These are phyloP conservation scores for Colletotrichum cereale DNA, from an alignment of 2,329 filamentous ascomycete species.

Conservation along the genomic window DNA sequence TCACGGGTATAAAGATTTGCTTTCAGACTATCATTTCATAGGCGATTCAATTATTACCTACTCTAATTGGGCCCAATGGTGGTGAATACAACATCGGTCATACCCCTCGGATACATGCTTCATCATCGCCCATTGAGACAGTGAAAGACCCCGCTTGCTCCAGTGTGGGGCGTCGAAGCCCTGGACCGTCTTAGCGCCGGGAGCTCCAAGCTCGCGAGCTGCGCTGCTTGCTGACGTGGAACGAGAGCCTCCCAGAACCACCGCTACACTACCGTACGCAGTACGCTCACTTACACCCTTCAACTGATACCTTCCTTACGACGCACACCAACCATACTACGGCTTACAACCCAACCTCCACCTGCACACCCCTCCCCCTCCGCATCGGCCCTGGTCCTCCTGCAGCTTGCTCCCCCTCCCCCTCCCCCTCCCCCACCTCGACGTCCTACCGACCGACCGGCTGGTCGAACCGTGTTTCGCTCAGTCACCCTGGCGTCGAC, in stretches of 20 bases:
- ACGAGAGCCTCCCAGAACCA: not conserved
- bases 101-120: not conserved
- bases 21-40: not conserved
- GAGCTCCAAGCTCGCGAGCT: constrained; percentile 16
- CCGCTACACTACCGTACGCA: not conserved
- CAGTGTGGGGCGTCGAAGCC: constrained; percentile 20
- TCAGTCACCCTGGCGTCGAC: constrained; percentile 54
- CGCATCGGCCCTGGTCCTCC: constrained; percentile 33
- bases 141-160: constrained; percentile 22
- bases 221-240: not conserved
- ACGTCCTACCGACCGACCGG: constrained; percentile 25
- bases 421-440: constrained; percentile 37
- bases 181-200: constrained; percentile 23
- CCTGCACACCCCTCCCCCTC: constrained; percentile 17
- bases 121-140: not conserved
- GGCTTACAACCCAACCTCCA: not conserved
- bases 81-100: no score
- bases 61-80: not conserved
- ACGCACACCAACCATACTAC: not conserved
- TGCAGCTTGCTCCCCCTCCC: constrained; percentile 11
- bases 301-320: not conserved
- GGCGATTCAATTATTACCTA: no score
- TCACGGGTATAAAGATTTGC: no score
- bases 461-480: constrained; percentile 29
- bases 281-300: constrained; percentile 16